Evolutionary conservation across 176 grass and related monocot species (phyloP), one percentile per base, ranked within the genome.

Genomic region (Lolium rigidum): DNA sequence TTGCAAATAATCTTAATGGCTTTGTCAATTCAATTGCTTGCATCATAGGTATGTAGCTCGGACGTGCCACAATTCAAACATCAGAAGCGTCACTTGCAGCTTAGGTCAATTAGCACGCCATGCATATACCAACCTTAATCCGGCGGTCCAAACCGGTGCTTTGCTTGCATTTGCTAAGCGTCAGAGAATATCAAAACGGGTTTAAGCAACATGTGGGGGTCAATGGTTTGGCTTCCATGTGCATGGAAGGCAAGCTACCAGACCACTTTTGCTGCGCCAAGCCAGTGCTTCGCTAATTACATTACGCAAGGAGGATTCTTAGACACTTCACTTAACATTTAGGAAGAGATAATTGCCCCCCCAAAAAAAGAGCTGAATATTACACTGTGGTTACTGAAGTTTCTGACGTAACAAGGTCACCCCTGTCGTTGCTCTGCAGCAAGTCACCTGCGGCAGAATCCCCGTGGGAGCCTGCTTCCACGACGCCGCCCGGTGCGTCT

Each of bases 401-500:
- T 35, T 61, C 78, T 89, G 60, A 41, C 38, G 13, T 77, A 2
- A 22, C 0, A n/a, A 25, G 12, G 12, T 55, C 6, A 4, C 49
- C 38, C 10, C 1, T 89, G 51, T 2, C 54, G 17, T 52, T 26
- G 22, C 8, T 9, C 82, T 88, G 87, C 90, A 98, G 96, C 96
- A 98, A 94, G 90, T 98, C 24, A 98, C 96, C 60, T 98, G 96
- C 78, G 96, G 93, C 31, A 87, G 78, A 46, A 41, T 84, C 6
- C 88, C 93, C 21, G 76, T 95, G 5, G 66, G 69, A 14, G 81
- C 93, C 60, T 77, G 20, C 62, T 98, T 95, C 84, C 90, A 92
- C 64, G 80, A 91, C 64, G 83, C 91, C 14, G 79, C 86, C 17
- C 77, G 93, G 44, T 98, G 93, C 82, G 81, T 94, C 80, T 94